These are phyloP conservation scores for Cyberlindnera mrakii DNA, from an alignment of 805 yeast genomes.

Conservation along the genomic window DNA sequence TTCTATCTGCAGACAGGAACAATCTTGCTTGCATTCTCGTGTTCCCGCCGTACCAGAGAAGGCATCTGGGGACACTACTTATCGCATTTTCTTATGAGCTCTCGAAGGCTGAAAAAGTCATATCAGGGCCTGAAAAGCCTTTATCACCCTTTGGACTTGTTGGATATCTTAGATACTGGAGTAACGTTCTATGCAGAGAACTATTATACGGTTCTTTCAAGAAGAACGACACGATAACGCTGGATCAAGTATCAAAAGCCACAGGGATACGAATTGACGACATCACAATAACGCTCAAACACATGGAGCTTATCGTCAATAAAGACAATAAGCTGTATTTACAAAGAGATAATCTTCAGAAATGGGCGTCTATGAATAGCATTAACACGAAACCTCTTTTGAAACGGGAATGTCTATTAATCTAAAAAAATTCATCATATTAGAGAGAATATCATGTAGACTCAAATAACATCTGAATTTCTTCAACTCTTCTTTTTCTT, in stretches of 20 bases:
- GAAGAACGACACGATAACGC: slow-evolving; percentile 27
- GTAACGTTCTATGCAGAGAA: slow-evolving; percentile 41
- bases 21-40: slow-evolving; percentile 88
- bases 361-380: slow-evolving; percentile 15
- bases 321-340: slow-evolving; percentile 16
- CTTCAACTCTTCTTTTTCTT: slow-evolving; percentile 63
- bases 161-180: slow-evolving; percentile 76
- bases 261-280: slow-evolving; percentile 67
- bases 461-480: slow-evolving; percentile 61
- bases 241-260: slow-evolving; percentile 42
- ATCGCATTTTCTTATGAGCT: slow-evolving; percentile 80
- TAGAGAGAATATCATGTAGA: slow-evolving; percentile 5
- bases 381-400: slow-evolving; percentile 11
- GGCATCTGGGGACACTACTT: slow-evolving; percentile 68
- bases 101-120: slow-evolving; percentile 53
- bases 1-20: slow-evolving; percentile 67
- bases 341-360: slow-evolving; percentile 6
- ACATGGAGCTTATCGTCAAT: slow-evolving; percentile 40
- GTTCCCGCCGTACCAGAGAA: slow-evolving; percentile 87
- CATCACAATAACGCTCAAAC: slow-evolving; percentile 49
- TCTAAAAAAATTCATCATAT: slow-evolving; percentile 1
- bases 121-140: slow-evolving; percentile 92
- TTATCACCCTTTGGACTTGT: slow-evolving; percentile 74
- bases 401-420: slow-evolving; percentile 8
- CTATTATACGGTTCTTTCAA: slow-evolving; percentile 36